Conservation (phyloP, 306 rosid genomes). For the Vigna reflexopilosa region DNA sequence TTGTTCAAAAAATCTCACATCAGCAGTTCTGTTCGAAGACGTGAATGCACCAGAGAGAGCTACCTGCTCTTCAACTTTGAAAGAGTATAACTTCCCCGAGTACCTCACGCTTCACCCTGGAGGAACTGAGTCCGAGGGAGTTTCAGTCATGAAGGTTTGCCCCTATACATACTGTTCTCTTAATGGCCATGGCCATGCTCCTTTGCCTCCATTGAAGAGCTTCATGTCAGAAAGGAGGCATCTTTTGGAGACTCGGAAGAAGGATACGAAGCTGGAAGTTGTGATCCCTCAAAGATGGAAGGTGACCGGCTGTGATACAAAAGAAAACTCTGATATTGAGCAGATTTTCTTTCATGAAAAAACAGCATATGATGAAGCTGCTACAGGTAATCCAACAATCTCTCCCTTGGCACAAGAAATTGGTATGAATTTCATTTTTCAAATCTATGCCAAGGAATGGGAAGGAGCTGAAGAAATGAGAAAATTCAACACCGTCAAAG, state of each 20-base stretch:
- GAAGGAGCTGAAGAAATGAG: constrained; percentile 34
- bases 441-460: constrained; percentile 51
- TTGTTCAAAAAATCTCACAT: constrained; percentile 55
- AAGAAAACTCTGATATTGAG: constrained; percentile 38
- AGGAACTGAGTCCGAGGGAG: constrained; percentile 70
- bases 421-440: constrained; percentile 53
- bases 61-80: constrained; percentile 86
- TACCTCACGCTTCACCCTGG: constrained; percentile 61
- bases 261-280: constrained; percentile 50
- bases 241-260: constrained; percentile 60
- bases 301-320: constrained; percentile 44
- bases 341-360: constrained; percentile 40
- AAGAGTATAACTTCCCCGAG: constrained; percentile 61
- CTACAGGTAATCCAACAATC: constrained; percentile 23
- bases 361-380: constrained; percentile 44
- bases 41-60: constrained; percentile 52
- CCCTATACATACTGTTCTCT: constrained; percentile 86
- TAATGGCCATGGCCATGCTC: constrained; percentile 65
- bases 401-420: constrained; percentile 45
- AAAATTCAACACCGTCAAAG: constrained; percentile 15
- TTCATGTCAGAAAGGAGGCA: constrained; percentile 67
- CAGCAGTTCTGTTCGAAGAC: constrained; percentile 52
- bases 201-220: constrained; percentile 70
- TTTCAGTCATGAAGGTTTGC: constrained; percentile 74
- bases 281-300: constrained; percentile 46